Evolutionary conservation across 805 yeast genomes (phyloP).

Genomic region (Candida yuanshanica): DNA sequence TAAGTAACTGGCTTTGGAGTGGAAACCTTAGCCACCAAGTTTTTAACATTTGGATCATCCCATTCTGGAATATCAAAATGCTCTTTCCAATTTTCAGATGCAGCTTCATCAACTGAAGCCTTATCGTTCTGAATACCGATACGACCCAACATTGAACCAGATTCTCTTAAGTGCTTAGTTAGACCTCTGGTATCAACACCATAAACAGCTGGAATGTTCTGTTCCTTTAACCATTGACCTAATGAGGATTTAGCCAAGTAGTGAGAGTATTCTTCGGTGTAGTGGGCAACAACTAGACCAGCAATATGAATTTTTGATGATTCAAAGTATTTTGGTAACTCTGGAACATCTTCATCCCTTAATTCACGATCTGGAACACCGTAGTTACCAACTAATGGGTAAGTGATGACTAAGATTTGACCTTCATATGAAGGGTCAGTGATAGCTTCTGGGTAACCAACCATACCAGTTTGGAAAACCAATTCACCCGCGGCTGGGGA

Average conservation of each 20-base stretch:
- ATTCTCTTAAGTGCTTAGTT: conserved; percentile 87
- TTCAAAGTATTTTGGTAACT: conserved; percentile 89
- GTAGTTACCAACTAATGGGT: conserved; percentile 95
- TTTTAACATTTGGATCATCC: conserved; percentile 88
- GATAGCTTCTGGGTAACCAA: conserved; percentile 96
- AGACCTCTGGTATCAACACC: conserved; percentile 96
- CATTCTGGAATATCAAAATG: conserved; percentile 76
- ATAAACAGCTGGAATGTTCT: conserved; percentile 91
- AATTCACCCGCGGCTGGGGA: conserved; percentile 90
- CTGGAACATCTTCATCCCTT: conserved; percentile 67
- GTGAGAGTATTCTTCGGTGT: conserved; percentile 94
- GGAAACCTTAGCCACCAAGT: conserved; percentile 90
- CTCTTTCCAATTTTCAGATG: conserved; percentile 48
- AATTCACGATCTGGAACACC: conserved; percentile 93
- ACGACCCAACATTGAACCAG: conserved; percentile 92
- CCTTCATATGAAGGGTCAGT: conserved; percentile 99
- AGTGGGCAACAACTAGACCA: conserved; percentile 93
- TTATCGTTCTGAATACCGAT: conserved; percentile 53
- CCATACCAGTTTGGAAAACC: conserved; percentile 99
- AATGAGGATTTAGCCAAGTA: conserved; percentile 87
- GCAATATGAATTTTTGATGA: conserved; percentile 90
- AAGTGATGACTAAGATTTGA: conserved; percentile 93
- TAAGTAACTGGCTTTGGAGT: conserved; percentile 69
- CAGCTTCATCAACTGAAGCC: conserved; percentile 26
- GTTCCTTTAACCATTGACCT: conserved; percentile 88